Evolutionary conservation across 805 yeast species (phyloP).

Genomic region (Phaffomyces thermotolerans): DNA sequence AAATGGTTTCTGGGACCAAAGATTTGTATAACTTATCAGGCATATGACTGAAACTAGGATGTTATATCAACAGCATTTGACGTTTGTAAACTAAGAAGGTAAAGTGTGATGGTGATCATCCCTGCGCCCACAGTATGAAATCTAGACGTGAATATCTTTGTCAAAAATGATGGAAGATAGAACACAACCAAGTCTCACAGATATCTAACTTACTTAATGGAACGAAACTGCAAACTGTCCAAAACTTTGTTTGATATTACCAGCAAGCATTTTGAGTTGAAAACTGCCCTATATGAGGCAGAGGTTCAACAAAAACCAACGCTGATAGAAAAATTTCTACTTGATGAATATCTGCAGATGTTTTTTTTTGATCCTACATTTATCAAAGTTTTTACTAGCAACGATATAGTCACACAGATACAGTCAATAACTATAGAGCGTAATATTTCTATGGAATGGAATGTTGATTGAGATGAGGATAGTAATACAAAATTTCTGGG

Average conservation of each 20-base stretch:
- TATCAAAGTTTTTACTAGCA: too few relatives aligned
- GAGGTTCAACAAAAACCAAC: neutral
- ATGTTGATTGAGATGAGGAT: neutral
- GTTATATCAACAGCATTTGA: neutral
- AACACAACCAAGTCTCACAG: neutral
- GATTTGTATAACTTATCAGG: too few relatives aligned
- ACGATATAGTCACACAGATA: too few relatives aligned
- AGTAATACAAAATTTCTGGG: neutral
- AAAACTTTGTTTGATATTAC: too few relatives aligned
- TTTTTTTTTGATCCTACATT: too few relatives aligned
- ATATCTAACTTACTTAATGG: neutral
- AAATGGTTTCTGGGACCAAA: too few relatives aligned
- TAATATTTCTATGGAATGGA: neutral
- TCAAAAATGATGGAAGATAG: neutral
- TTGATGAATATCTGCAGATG: neutral
- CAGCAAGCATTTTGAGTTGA: neutral
- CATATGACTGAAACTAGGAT: too few relatives aligned
- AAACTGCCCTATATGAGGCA: neutral
- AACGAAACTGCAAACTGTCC: neutral
- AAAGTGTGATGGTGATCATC: neutral
- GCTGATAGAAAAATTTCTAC: too few relatives aligned
- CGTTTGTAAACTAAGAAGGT: neutral
- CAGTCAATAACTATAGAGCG: neutral
- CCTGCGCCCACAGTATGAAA: neutral
- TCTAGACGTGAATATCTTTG: neutral